Evolutionary conservation across 2,329 filamentous ascomycete species (phyloP).

Genomic region (Biscogniauxia sp.): DNA sequence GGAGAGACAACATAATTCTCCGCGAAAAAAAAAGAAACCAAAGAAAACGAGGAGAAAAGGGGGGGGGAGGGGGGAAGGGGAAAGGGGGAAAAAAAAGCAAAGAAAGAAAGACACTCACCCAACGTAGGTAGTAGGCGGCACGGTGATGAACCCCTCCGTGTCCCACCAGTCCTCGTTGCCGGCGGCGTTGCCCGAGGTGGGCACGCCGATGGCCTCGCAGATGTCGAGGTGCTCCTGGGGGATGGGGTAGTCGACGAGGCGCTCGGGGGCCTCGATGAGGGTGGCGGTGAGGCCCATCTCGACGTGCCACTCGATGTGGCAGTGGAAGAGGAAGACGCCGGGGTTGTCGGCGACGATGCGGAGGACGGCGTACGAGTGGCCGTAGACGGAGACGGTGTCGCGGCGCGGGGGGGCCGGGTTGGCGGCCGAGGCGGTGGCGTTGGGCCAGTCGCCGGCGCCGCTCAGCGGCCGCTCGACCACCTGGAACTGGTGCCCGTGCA

Average conservation of each 20-base stretch:
- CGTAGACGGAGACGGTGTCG: conserved; percentile 40
- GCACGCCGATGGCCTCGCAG: conserved; percentile 44
- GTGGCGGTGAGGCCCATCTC: conserved; percentile 55
- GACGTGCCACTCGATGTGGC: conserved; percentile 62
- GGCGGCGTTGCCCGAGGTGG: conserved; percentile 63
- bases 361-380: conserved; percentile 46
- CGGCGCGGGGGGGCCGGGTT: conserved; percentile 31
- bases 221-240: conserved; percentile 55
- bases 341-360: conserved; percentile 53
- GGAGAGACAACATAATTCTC: too few species aligned
- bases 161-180: conserved; percentile 38
- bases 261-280: conserved; percentile 55
- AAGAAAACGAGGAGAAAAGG: not conserved
- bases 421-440: conserved; percentile 25
- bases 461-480: conserved; percentile 42
- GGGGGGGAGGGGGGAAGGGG: not conserved
- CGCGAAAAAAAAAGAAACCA: too few species aligned
- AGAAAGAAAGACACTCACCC: conserved; percentile 23
- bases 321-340: conserved; percentile 56
- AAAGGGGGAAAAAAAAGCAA: not conserved
- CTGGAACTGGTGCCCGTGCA: conserved; percentile 57
- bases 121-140: conserved; percentile 26
- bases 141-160: conserved; percentile 29
- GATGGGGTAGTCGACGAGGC: conserved; percentile 54
- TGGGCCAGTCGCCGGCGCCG: conserved; percentile 36